These are phyloP conservation scores for Kazachstania martiniae DNA, from an alignment of 805 yeast species.

Conservation along the genomic window DNA sequence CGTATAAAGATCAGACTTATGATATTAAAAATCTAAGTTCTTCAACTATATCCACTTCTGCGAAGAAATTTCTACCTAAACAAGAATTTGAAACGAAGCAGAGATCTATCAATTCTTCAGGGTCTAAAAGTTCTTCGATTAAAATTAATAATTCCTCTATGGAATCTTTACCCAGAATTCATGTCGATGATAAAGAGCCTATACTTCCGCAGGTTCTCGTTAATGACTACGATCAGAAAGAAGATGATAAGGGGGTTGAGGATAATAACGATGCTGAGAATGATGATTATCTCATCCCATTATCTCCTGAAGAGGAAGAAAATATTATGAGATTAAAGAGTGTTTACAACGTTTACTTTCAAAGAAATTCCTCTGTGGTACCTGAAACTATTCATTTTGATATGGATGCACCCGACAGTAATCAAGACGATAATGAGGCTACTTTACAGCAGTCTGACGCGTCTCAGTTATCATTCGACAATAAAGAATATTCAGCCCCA, in stretches of 20 bases:
- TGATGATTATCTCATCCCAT: background rate
- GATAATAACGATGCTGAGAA: background rate
- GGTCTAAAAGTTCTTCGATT: background rate
- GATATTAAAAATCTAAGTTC: background rate
- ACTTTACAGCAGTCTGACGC: too few species aligned
- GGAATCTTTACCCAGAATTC: too few species aligned
- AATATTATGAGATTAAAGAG: conserved; percentile 64
- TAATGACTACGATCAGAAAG: too few species aligned
- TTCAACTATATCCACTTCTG: background rate
- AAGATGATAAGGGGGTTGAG: background rate
- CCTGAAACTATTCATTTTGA: conserved; percentile 7
- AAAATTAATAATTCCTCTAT: too few species aligned
- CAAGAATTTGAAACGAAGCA: background rate
- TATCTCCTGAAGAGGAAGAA: conserved; percentile 39
- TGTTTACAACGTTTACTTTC: conserved; percentile 67
- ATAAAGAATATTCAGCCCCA: too few species aligned
- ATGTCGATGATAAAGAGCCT: too few species aligned
- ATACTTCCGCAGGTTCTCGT: too few species aligned
- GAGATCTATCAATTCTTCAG: background rate
- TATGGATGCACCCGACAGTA: background rate
- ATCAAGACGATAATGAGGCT: too few species aligned
- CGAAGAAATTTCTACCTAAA: too few species aligned
- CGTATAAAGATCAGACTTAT: background rate
- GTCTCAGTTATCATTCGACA: too few species aligned
- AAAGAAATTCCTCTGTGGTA: conserved; percentile 26